phyloP scores from a whole-genome alignment of 2,329 filamentous ascomycete species.

The Monosporascus sp. region DNA sequence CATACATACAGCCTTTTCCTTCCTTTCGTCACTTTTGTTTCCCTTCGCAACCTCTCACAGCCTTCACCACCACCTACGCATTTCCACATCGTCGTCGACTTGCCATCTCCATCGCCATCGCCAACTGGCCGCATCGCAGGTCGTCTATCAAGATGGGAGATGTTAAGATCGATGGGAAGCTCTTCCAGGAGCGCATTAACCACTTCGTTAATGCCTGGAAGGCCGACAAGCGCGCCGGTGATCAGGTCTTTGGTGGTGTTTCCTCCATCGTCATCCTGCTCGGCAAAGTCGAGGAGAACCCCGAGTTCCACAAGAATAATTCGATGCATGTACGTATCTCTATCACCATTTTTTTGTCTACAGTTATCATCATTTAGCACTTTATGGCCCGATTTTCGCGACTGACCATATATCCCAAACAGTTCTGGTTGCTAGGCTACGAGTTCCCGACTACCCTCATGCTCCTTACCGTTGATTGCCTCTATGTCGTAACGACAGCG shows the following conservation, averaged over 20 bases:
- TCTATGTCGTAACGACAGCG: slow-evolving; percentile 91
- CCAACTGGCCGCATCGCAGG: slow-evolving; percentile 9
- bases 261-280: slow-evolving; percentile 85
- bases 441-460: slow-evolving; percentile 96
- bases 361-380: not conserved
- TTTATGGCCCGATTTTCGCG: slow-evolving; percentile 6
- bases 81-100: slow-evolving; percentile 4
- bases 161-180: slow-evolving; percentile 91
- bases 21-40: slow-evolving; percentile 3
- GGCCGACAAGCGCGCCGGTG: slow-evolving; percentile 84
- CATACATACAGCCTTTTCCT: not conserved
- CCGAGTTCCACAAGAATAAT: slow-evolving; percentile 91
- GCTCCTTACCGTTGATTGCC: slow-evolving; percentile 79
- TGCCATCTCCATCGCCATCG: slow-evolving; percentile 19
- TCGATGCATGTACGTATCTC: slow-evolving; percentile 75
- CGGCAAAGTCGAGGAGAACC: slow-evolving; percentile 88
- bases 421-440: slow-evolving; percentile 99
- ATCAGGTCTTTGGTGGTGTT: slow-evolving; percentile 79
- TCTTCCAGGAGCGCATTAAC: slow-evolving; percentile 89
- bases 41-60: slow-evolving; percentile 1
- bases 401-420: slow-evolving; percentile 17
- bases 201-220: slow-evolving; percentile 92
- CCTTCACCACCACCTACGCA: not conserved
- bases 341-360: not conserved
- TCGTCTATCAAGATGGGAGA: slow-evolving; percentile 57